Evolutionary conservation across 441 rosid genomes (phyloP).

Genomic region (Flueggea neowawraea): DNA sequence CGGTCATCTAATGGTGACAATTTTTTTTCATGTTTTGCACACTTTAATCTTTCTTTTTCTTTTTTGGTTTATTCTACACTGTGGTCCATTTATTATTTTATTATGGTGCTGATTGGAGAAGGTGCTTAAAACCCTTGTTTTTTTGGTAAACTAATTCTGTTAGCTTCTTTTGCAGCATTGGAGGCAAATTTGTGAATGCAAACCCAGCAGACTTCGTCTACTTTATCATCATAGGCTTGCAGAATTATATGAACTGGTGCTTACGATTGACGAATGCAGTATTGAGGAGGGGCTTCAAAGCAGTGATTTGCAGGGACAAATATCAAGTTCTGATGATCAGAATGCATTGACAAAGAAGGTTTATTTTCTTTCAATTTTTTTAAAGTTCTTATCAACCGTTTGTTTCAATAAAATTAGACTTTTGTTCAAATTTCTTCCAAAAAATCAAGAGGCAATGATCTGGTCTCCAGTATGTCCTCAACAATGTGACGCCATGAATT

Average conservation of each 20-base stretch:
- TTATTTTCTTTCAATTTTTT: background rate
- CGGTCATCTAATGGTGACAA: too few relatives aligned
- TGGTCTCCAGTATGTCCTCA: too few relatives aligned
- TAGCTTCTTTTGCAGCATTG: slow-evolving; percentile 68
- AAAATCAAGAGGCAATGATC: too few relatives aligned
- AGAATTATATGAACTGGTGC: slow-evolving; percentile 59
- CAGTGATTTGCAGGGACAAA: slow-evolving; percentile 33
- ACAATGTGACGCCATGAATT: too few relatives aligned
- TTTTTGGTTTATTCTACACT: too few relatives aligned
- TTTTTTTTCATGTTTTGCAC: too few relatives aligned
- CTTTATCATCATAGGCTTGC: slow-evolving; percentile 83
- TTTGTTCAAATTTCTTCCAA: background rate
- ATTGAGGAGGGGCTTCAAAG: slow-evolving; percentile 30
- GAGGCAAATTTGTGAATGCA: slow-evolving; percentile 92
- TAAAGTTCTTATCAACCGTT: background rate
- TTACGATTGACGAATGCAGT: slow-evolving; percentile 34
- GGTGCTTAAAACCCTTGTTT: background rate
- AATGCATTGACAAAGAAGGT: slow-evolving; percentile 64
- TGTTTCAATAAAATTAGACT: background rate
- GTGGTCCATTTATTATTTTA: too few relatives aligned
- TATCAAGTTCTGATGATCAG: slow-evolving; percentile 38
- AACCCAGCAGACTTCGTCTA: slow-evolving; percentile 59
- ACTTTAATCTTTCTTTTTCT: too few relatives aligned
- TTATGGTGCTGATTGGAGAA: too few relatives aligned
- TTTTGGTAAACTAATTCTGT: slow-evolving; percentile 6